Evolutionary conservation across 345 rosid species (phyloP), one percentile per base, ranked within the genome.

Genomic region (Murraya paniculata): DNA sequence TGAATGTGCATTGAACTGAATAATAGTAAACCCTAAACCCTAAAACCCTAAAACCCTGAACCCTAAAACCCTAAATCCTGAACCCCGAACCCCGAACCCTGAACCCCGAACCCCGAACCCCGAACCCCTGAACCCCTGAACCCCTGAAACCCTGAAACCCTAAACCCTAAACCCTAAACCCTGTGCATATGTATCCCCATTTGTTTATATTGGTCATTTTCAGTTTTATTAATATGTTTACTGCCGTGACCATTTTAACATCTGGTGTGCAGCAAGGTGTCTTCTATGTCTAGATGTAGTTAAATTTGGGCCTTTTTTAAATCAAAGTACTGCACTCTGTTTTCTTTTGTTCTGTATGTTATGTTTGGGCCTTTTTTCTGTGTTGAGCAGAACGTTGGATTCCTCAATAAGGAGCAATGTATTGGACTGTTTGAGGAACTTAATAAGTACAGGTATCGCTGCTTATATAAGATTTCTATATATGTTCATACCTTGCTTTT

Each of bases 391-490:
- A 81, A 88, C 28, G 84, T 48, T 16, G 97, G 95, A 72, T 83
- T 10, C 79, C 87, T 96, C 50, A 61, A 94, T 73, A 84, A 94
- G 88, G 85, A 90, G 79, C 97, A 96, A 81, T 96, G 97, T 64
- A 80, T 90, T 74, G 80, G 22, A 78, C 91, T 96, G 76, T 96
- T 96, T 85, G 90, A 90, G 82, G 93, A 89, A 74, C 86, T 96
- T 76, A 91, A 94, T 78, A 85, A 89, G 57, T 96, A 96, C 93
- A 92, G 99, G 99, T 95, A 86, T 71, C 39, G 31, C 66, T 48
- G 31, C 66, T 79, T 16, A 14, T 59, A 64, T 48, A 9, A 38
- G 31, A 60, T 66, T 57, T 71, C n/a, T 50, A 66, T 39, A 18
- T 50, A 58, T 75, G 48, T 50, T 8, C 53, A 21, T 65, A 30